These are phyloP conservation scores for Chionographis japonica DNA, from an alignment of 106 monocot genomes.

Conservation along the genomic window DNA sequence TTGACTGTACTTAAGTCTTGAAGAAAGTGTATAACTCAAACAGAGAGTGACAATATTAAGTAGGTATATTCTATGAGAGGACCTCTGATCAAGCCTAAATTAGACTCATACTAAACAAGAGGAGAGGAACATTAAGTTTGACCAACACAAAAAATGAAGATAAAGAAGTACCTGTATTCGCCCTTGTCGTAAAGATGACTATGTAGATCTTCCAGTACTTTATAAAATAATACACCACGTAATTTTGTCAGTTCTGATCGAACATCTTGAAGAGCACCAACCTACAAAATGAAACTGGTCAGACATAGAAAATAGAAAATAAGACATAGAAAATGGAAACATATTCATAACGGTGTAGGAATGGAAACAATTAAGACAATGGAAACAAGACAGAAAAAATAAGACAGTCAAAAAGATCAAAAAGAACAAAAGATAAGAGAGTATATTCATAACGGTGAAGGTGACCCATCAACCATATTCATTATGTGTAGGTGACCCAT, in stretches of 20 bases:
- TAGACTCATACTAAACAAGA: background rate
- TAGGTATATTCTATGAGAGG: no score
- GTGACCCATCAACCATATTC: no score
- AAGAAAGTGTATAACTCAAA: background rate
- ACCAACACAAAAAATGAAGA: background rate
- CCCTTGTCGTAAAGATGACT: conserved; percentile 93
- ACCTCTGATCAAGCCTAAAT: no score
- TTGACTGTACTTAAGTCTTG: background rate
- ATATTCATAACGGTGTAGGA: no score
- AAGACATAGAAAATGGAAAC: background rate
- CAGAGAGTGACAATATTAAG: background rate
- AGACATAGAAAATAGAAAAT: background rate
- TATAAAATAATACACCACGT: conserved; percentile 86
- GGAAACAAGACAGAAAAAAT: no score
- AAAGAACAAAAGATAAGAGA: no score
- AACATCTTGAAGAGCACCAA: conserved; percentile 99
- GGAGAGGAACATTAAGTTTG: background rate
- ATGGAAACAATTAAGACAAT: no score
- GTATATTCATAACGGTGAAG: no score
- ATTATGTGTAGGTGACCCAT: no score
- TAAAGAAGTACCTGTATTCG: conserved; percentile 63
- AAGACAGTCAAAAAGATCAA: no score
- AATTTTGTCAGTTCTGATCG: conserved; percentile 88
- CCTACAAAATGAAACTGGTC: conserved; percentile 28
- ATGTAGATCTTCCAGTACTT: conserved; percentile 86